phyloP scores from a whole-genome alignment of 352 stramenopile species.

The Pythium sukuiense region DNA sequence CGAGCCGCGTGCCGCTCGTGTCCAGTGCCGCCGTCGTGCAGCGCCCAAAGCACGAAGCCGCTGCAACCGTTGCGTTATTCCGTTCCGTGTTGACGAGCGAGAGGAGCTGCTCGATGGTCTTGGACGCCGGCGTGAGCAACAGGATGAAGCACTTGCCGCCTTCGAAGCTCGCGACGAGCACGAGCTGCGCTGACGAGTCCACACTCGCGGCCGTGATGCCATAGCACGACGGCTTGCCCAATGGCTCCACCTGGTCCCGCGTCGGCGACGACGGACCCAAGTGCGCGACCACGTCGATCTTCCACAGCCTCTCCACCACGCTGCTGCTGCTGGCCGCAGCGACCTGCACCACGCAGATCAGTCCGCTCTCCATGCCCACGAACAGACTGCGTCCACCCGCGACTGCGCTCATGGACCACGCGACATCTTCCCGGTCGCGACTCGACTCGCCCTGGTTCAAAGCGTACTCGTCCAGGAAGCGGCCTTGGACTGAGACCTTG shows the following conservation, averaged over 20 bases:
- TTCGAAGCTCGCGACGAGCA: conserved; percentile 70
- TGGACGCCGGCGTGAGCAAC: conserved; percentile 51
- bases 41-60: conserved; percentile 31
- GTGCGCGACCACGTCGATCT: conserved; percentile 75
- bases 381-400: conserved; percentile 61
- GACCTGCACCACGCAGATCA: conserved; percentile 71
- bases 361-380: conserved; percentile 69
- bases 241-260: conserved; percentile 1
- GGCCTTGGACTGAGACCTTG: conserved; percentile 23
- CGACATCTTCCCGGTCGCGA: conserved; percentile 52
- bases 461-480: conserved; percentile 53
- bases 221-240: conserved; percentile 44
- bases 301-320: conserved; percentile 60
- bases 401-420: conserved; percentile 45
- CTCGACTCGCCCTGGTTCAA: conserved; percentile 54
- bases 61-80: background rate
- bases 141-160: conserved; percentile 84
- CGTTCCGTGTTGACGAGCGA: conserved; percentile 73
- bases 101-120: conserved; percentile 69
- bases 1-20: conserved; percentile 44
- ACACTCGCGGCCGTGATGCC: conserved; percentile 48
- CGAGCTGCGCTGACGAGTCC: conserved; percentile 37
- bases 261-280: conserved; percentile 19
- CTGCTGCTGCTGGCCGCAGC: conserved; percentile 16
- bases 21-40: conserved; percentile 58